Evolutionary conservation across 495 filamentous ascomycete species (phyloP).

Genomic region (Penicillium bialowiezense): DNA sequence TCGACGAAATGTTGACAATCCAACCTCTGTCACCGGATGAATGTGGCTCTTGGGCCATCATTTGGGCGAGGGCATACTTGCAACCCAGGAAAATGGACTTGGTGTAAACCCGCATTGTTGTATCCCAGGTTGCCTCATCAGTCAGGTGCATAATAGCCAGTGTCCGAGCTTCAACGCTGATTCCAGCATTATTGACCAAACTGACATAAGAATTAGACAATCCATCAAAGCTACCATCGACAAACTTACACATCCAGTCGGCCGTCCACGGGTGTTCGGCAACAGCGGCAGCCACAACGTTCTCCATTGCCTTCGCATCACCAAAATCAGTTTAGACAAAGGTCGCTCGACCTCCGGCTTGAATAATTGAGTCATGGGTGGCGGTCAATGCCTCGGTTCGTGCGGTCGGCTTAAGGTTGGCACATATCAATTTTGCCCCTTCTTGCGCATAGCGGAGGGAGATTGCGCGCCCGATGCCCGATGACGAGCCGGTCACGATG

Average conservation of each 20-base stretch:
- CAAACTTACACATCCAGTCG: too few relatives aligned
- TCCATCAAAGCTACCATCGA: too few relatives aligned
- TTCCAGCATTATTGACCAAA: constrained; percentile 56
- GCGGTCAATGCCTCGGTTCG: constrained; percentile 25
- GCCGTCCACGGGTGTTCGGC: constrained; percentile 34
- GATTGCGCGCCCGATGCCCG: constrained; percentile 48
- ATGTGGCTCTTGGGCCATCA: constrained; percentile 47
- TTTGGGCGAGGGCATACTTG: constrained; percentile 49
- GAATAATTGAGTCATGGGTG: constrained; percentile 41
- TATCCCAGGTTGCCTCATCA: constrained; percentile 41
- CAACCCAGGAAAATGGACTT: constrained; percentile 51
- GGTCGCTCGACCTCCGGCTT: constrained; percentile 35
- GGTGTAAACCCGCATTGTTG: constrained; percentile 41
- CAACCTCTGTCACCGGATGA: constrained; percentile 48
- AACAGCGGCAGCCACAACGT: constrained; percentile 36
- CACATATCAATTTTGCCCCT: constrained; percentile 48
- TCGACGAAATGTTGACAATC: constrained; percentile 54
- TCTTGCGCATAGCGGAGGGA: constrained; percentile 39
- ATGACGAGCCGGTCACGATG: constrained; percentile 51
- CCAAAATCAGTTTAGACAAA: constrained; percentile 49
- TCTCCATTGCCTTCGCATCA: constrained; percentile 32
- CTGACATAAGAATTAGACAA: too few relatives aligned
- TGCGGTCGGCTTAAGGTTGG: constrained; percentile 37
- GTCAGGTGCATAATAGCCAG: constrained; percentile 37
- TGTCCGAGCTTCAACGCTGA: constrained; percentile 21